A percentile compares a stretch with the other conserved stretches of the same genome.
Conservation (phyloP, 2,329 filamentous ascomycete genomes). For the Penicillium polonicum region DNA sequence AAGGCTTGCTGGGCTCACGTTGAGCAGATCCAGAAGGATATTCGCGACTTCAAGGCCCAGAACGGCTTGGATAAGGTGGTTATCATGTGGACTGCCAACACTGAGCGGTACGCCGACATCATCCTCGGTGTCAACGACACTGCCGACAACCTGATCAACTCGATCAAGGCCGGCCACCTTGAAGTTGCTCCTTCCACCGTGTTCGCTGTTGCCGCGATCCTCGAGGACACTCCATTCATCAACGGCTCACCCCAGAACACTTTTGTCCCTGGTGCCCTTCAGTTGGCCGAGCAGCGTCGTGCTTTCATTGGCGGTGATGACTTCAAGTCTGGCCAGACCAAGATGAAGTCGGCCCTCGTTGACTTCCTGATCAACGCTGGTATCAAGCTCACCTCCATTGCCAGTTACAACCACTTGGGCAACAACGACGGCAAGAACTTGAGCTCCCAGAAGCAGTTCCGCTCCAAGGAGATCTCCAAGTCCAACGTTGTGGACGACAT, state of each 20-base stretch:
- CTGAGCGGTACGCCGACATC: constrained; percentile 91
- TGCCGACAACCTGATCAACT: constrained; percentile 83
- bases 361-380: constrained; percentile 98
- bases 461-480: constrained; percentile 99
- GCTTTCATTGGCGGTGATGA: constrained; percentile 97
- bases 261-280: constrained; percentile 88
- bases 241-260: constrained; percentile 99
- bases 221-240: constrained; percentile 91
- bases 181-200: constrained; percentile 95
- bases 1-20: constrained; percentile 87
- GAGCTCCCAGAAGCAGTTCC: constrained; percentile 96
- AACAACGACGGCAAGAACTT: constrained; percentile 99
- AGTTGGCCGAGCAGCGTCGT: constrained; percentile 80
- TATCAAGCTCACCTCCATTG: constrained; percentile 98
- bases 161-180: constrained; percentile 81
- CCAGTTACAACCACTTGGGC: constrained; percentile 98
- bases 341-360: constrained; percentile 99
- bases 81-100: constrained; percentile 98
- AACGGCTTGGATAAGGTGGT: constrained; percentile 92
- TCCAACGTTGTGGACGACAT: constrained; percentile 99
- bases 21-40: constrained; percentile 88
- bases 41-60: constrained; percentile 84
- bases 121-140: constrained; percentile 91
- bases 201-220: constrained; percentile 90
- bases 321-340: constrained; percentile 99